A percentile compares a stretch with the other conserved stretches of the same genome.
Conservation (phyloP, 208 protist genomes). For the Zelonia costaricensis region DNA sequence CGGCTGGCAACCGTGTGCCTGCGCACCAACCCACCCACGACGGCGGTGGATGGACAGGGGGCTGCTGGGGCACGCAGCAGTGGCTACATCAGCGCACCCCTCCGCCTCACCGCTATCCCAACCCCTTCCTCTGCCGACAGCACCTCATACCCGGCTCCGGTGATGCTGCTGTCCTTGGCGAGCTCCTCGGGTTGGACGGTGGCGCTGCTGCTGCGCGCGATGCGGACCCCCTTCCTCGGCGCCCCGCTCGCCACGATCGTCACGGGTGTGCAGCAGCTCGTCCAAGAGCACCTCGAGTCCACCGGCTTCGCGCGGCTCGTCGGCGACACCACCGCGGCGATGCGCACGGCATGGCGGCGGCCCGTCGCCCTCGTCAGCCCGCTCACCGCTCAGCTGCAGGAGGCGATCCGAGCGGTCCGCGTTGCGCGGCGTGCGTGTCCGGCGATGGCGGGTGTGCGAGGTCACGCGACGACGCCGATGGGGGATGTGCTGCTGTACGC, state of each 20-base stretch:
- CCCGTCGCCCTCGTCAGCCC: slow-evolving; percentile 8
- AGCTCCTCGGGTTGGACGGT: slow-evolving; percentile 55
- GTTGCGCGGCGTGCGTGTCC: slow-evolving; percentile 12
- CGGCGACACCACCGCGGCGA: slow-evolving; percentile 9
- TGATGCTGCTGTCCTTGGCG: slow-evolving; percentile 38
- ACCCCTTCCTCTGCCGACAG: neutral
- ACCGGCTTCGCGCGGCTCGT: slow-evolving; percentile 23
- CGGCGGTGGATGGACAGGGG: neutral
- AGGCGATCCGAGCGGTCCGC: slow-evolving; percentile 3
- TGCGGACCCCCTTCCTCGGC: slow-evolving; percentile 47
- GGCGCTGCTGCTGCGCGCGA: slow-evolving; percentile 39
- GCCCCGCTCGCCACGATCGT: slow-evolving; percentile 50
- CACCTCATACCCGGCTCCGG: neutral
- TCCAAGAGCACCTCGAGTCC: slow-evolving; percentile 32
- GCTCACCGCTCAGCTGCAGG: slow-evolving; percentile 17
- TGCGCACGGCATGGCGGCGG: slow-evolving; percentile 11
- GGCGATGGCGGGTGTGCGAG: no score
- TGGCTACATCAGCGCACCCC: slow-evolving; percentile 14
- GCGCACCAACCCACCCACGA: neutral
- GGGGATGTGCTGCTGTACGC: slow-evolving; percentile 23
- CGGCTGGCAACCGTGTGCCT: slow-evolving; percentile 18
- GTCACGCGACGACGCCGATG: neutral
- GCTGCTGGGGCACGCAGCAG: neutral
- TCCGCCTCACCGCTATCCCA: neutral
- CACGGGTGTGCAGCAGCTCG: slow-evolving; percentile 44